These are phyloP conservation scores for Hypoxylon sp. DNA, from an alignment of 2,329 filamentous ascomycete species.

Conservation along the genomic window DNA sequence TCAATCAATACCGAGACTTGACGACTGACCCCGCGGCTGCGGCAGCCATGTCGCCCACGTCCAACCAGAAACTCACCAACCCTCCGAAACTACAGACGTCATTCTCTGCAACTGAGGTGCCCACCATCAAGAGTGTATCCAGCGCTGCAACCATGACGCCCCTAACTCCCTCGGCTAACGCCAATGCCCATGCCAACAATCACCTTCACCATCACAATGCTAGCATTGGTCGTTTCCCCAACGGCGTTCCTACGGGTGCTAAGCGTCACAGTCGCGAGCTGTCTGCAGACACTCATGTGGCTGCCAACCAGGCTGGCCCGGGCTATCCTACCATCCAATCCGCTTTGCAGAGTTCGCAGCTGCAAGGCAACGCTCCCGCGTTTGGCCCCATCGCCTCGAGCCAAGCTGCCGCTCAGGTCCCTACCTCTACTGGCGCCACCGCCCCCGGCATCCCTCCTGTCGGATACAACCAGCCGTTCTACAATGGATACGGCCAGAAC, in stretches of 20 bases:
- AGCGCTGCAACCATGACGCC: conserved; percentile 57
- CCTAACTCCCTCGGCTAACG: conserved; percentile 52
- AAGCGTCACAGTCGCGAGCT: conserved; percentile 79
- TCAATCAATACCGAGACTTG: conserved; percentile 55
- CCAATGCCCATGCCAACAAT: conserved; percentile 68
- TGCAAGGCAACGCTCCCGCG: conserved; percentile 81
- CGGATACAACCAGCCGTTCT: conserved; percentile 33
- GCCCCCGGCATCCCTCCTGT: conserved; percentile 21
- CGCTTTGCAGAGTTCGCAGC: too few species aligned
- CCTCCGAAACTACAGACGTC: conserved; percentile 84
- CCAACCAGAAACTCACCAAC: conserved; percentile 63
- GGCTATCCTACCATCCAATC: conserved; percentile 70
- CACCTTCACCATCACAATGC: conserved; percentile 81
- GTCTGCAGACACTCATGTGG: conserved; percentile 57
- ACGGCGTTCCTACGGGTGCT: conserved; percentile 59
- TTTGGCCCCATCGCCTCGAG: conserved; percentile 72
- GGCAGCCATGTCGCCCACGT: conserved; percentile 55
- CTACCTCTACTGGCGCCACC: conserved; percentile 33
- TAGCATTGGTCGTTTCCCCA: conserved; percentile 79
- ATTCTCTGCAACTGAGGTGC: conserved; percentile 88
- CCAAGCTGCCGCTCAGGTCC: conserved; percentile 43
- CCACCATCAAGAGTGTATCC: conserved; percentile 78
- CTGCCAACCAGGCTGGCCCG: conserved; percentile 51
- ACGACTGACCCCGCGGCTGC: conserved; percentile 49
- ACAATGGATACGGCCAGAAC: conserved; percentile 45